These are phyloP conservation scores for Cymbidium sinense DNA, from an alignment of 106 monocot species.

Conservation along the genomic window DNA sequence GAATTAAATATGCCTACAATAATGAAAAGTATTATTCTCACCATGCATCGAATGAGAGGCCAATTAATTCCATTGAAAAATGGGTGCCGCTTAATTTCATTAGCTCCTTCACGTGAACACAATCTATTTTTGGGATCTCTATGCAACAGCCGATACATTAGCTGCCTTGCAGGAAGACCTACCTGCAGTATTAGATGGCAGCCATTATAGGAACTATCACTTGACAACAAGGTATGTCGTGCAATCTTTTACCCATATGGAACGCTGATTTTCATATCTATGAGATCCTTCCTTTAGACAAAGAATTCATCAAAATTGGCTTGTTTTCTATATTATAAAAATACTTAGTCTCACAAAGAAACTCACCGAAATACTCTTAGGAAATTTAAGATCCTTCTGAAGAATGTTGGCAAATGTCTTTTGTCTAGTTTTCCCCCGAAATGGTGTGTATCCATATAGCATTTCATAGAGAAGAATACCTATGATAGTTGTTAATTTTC, in stretches of 20 bases:
- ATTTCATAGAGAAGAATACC: conserved; percentile 96
- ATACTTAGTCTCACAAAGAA: not conserved
- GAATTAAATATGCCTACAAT: not conserved
- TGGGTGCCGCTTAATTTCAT: conserved; percentile 77
- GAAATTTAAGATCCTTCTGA: conserved; percentile 94
- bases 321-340: not conserved
- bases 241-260: not conserved
- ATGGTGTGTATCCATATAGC: conserved; percentile 94
- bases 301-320: not conserved
- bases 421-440: conserved; percentile 93
- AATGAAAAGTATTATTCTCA: conserved; percentile 12
- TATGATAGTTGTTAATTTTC: conserved; percentile 8
- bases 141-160: conserved; percentile 75
- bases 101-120: conserved; percentile 84
- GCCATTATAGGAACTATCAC: not conserved
- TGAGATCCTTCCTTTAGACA: not conserved
- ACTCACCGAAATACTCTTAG: conserved; percentile 53
- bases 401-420: conserved; percentile 97
- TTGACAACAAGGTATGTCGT: not conserved
- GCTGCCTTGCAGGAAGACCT: conserved; percentile 56
- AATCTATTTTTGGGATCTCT: conserved; percentile 83
- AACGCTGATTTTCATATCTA: not conserved
- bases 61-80: conserved; percentile 86
- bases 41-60: conserved; percentile 81
- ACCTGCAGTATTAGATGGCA: conserved; percentile 31